Conservation (phyloP, 1,139 yeast genomes). For the Suhomyces chickasaworum region DNA sequence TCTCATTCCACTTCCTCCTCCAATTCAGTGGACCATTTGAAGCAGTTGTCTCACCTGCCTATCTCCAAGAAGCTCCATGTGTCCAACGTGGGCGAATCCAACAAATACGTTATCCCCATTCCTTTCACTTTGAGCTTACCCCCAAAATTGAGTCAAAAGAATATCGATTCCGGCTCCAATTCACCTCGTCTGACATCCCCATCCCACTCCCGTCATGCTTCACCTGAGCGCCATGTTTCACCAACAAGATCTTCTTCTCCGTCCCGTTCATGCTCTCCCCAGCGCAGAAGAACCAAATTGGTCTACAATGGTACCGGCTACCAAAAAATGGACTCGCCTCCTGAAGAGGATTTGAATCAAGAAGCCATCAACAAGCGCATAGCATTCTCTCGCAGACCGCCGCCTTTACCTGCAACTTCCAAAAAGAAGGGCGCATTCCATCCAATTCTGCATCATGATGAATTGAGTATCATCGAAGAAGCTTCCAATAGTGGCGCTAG, state of each 20-base stretch:
- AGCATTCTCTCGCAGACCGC: constrained; percentile 21
- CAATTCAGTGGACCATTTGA: constrained; percentile 31
- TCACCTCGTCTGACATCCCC: constrained; percentile 17
- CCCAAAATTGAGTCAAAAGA: constrained; percentile 41
- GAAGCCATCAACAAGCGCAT: constrained; percentile 9
- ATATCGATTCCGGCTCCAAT: constrained; percentile 14
- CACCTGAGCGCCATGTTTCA: constrained; percentile 9
- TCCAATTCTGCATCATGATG: constrained; percentile 29
- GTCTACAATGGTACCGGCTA: constrained; percentile 43
- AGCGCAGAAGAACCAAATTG: constrained; percentile 27
- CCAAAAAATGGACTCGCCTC: constrained; percentile 36
- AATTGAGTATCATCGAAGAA: constrained; percentile 49
- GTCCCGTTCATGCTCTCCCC: constrained; percentile 14
- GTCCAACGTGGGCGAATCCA: constrained; percentile 23
- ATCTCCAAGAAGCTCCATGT: constrained; percentile 42
- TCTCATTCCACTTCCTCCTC: constrained; percentile 16
- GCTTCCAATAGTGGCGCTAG: constrained; percentile 31
- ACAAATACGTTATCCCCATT: constrained; percentile 44
- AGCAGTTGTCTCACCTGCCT: constrained; percentile 39
- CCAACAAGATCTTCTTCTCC: constrained; percentile 18
- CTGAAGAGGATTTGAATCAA: constrained; percentile 23
- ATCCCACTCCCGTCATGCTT: constrained; percentile 10
- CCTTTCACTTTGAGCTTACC: constrained; percentile 48
- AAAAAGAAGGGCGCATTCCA: constrained; percentile 20
- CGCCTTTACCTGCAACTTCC: constrained; percentile 22